These are phyloP conservation scores for Geotrichum australiense DNA, from an alignment of 1,139 yeast species.

Conservation along the genomic window DNA sequence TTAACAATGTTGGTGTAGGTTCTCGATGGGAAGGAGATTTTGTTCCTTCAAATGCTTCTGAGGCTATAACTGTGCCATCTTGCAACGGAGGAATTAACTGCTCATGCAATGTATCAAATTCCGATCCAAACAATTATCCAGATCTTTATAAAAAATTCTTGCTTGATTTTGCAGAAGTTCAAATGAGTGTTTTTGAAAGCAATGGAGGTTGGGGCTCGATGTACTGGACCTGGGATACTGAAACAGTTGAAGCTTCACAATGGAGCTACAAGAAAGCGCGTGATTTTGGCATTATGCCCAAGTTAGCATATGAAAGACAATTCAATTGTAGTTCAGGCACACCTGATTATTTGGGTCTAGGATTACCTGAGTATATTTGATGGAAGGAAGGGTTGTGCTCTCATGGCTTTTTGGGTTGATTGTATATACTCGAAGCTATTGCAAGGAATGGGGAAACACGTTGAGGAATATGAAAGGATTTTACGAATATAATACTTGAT, in stretches of 20 bases:
- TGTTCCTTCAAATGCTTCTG: slow-evolving; percentile 21
- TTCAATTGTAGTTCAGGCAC: slow-evolving; percentile 25
- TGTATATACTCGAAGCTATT: too few relatives aligned
- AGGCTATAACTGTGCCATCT: slow-evolving; percentile 24
- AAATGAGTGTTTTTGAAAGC: slow-evolving; percentile 32
- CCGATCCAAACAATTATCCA: slow-evolving; percentile 27
- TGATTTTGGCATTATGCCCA: slow-evolving; percentile 31
- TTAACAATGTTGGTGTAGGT: slow-evolving; percentile 85
- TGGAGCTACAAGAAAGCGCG: slow-evolving; percentile 34
- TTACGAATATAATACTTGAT: too few relatives aligned
- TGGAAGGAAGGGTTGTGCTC: too few relatives aligned
- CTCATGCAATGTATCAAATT: slow-evolving; percentile 28
- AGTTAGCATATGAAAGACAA: slow-evolving; percentile 29
- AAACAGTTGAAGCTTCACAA: slow-evolving; percentile 29
- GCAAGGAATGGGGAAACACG: too few relatives aligned
- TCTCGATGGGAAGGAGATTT: slow-evolving; percentile 65
- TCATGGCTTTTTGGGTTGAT: too few relatives aligned
- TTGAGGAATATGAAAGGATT: too few relatives aligned
- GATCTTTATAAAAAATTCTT: slow-evolving; percentile 29
- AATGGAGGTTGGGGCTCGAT: slow-evolving; percentile 34
- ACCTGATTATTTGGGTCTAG: slow-evolving; percentile 28
- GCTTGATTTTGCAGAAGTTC: slow-evolving; percentile 32
- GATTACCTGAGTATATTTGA: slow-evolving; percentile 29
- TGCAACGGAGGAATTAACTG: slow-evolving; percentile 30
- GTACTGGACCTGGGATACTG: slow-evolving; percentile 37